Base-by-base conservation (phyloP, 441 rosid species). In the Bocquillonia castaneifolia region DNA sequence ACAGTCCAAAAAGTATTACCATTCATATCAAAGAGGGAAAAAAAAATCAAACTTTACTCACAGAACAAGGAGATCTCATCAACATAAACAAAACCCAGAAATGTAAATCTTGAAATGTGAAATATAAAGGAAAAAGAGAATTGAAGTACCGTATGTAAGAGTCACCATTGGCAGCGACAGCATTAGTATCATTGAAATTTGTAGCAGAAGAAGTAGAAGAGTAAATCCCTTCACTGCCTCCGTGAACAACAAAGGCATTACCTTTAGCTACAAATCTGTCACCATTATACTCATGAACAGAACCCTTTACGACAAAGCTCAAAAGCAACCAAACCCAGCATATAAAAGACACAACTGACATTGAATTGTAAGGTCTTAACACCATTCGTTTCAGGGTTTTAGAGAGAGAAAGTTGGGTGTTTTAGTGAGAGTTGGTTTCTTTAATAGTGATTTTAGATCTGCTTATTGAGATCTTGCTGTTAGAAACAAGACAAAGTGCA, bases 201-300 rank as follows among this genome's bases (percentile, higher is more conserved):
- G 61, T 74, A 34, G 80, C 73, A 51, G 80, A 32, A 56, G 86
- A 84, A 50, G 80, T 34, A 57, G 89, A 86, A 26, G 97, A 88
- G 86, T 89, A 93, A 75, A 93, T 85, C 73, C 96, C 95, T 77
- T 90, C 98, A 64, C 90, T 93, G 56, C 98, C 97, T 8, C 93
- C 98, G 74, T 93, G 93, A 72, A 91, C 81, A 56, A 91, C 92
- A 74, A 83, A 91, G 55, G 97, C 97, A 78, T 91, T 89, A 56
- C 99, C 97, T 84, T 82, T 93, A 42, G 83, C 67, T 34, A 80
- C 84, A 80, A 93, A 93, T 70, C 71, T 86, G 64, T 87, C 92
- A 37, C 78, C 86, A 42, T 67, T 83, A 76, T 91, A 93, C 80
- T 89, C 92, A 57, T 93, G 97, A 74, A 93, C 85, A 50, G 97